phyloP scores from a whole-genome alignment of 768 basidiomycete species.

The Rhodosporidiobolus sp. region DNA sequence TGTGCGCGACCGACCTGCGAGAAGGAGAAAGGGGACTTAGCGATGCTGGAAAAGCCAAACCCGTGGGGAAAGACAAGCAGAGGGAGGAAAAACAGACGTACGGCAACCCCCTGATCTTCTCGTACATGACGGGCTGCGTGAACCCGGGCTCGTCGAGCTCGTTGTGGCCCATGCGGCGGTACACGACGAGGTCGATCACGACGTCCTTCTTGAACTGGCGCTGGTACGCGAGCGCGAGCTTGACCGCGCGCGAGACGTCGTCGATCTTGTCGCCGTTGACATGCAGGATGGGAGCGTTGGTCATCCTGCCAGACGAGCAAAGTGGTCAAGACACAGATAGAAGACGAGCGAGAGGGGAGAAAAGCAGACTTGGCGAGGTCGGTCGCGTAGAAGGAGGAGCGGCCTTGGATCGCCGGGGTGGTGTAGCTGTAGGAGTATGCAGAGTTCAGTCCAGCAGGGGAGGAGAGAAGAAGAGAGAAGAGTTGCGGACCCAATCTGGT shows the following conservation, averaged over 20 bases:
- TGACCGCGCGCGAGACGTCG: constrained; percentile 80
- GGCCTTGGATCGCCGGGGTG: constrained; percentile 75
- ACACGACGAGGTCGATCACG: constrained; percentile 69
- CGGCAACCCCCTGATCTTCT: constrained; percentile 78
- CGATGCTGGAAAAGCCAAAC: constrained; percentile 42
- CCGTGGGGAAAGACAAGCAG: neutral
- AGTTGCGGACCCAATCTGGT: constrained; percentile 77
- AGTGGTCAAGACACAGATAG: neutral
- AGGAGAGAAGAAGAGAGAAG: constrained; percentile 45
- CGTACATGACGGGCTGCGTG: constrained; percentile 87
- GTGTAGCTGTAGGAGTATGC: constrained; percentile 58
- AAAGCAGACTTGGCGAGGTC: constrained; percentile 32
- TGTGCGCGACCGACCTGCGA: constrained; percentile 19
- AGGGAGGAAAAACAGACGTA: constrained; percentile 54
- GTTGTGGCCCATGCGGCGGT: constrained; percentile 64
- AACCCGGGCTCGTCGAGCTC: constrained; percentile 58
- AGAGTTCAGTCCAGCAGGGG: neutral
- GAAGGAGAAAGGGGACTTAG: neutral
- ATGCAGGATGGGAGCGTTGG: constrained; percentile 80
- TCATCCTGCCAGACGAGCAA: constrained; percentile 61
- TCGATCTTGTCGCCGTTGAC: constrained; percentile 90
- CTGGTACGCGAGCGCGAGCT: constrained; percentile 82
- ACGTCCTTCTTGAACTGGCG: constrained; percentile 74
- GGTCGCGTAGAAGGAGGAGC: constrained; percentile 69
- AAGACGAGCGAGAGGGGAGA: neutral